phyloP scores from a whole-genome alignment of 148 eudicot species.

The Talinum fruticosum region DNA sequence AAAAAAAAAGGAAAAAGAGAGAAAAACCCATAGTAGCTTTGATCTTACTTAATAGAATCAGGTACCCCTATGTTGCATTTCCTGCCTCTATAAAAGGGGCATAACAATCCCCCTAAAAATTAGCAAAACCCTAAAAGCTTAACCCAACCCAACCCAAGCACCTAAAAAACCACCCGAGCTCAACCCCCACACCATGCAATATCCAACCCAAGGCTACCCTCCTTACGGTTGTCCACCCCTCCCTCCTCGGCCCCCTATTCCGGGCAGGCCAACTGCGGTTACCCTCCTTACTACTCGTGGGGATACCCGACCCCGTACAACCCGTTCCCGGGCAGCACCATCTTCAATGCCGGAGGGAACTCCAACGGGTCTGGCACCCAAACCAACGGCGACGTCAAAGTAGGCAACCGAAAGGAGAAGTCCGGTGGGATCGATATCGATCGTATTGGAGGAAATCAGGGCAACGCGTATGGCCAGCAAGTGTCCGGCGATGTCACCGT shows the following conservation, averaged over 20 bases:
- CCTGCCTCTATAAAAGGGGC: not conserved
- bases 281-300: slow-evolving; percentile 30
- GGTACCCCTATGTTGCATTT: not conserved
- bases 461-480: slow-evolving; percentile 12
- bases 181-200: not conserved
- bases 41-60: slow-evolving; percentile 3
- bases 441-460: slow-evolving; percentile 24
- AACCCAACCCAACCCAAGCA: not conserved
- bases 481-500: slow-evolving; percentile 21
- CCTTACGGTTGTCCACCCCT: not conserved
- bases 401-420: slow-evolving; percentile 21
- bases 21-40: not conserved
- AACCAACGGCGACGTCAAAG: slow-evolving; percentile 22
- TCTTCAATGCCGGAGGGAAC: slow-evolving; percentile 31
- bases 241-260: not conserved
- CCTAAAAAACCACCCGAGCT: not conserved
- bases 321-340: slow-evolving; percentile 28
- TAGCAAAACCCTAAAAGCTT: not conserved
- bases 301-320: slow-evolving; percentile 31
- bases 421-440: slow-evolving; percentile 24
- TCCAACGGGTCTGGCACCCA: slow-evolving; percentile 28
- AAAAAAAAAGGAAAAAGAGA: not conserved
- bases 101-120: not conserved
- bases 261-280: slow-evolving; percentile 13
- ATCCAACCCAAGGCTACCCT: not conserved